Conservation (phyloP, 768 basidiomycete species). For the Boletus rubroflammeus region DNA sequence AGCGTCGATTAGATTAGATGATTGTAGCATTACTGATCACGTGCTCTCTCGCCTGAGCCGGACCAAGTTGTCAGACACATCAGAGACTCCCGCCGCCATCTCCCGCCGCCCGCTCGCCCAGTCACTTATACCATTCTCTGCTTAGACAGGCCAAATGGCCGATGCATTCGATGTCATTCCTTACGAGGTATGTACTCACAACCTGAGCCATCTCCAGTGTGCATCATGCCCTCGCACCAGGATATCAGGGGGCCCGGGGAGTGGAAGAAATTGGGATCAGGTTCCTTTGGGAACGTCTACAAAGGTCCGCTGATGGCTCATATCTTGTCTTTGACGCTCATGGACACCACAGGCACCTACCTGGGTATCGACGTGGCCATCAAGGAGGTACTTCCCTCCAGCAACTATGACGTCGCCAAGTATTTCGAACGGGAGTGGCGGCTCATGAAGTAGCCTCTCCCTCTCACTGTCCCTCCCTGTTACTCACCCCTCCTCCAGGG, state of each 20-base stretch:
- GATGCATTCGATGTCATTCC: slow-evolving; percentile 88
- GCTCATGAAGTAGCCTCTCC: slow-evolving; percentile 70
- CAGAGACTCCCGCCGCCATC: neutral
- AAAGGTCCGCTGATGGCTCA: slow-evolving; percentile 44
- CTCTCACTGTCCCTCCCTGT: neutral
- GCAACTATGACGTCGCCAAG: slow-evolving; percentile 90
- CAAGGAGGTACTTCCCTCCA: slow-evolving; percentile 92
- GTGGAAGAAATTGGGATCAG: slow-evolving; percentile 89
- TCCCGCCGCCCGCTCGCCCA: slow-evolving; percentile 1
- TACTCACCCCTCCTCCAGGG: slow-evolving; percentile 36
- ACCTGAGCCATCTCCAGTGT: neutral
- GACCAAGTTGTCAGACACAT: slow-evolving; percentile 8
- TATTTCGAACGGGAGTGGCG: slow-evolving; percentile 99
- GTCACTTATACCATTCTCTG: neutral
- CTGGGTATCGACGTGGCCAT: slow-evolving; percentile 96
- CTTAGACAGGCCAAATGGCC: slow-evolving; percentile 33
- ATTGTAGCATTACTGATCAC: slow-evolving; percentile 10
- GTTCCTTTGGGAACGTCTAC: slow-evolving; percentile 91
- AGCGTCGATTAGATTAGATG: slow-evolving; percentile 15
- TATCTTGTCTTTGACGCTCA: slow-evolving; percentile 1
- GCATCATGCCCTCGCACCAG: slow-evolving; percentile 35
- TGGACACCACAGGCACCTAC: slow-evolving; percentile 60
- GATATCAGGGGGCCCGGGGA: slow-evolving; percentile 85
- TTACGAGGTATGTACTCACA: slow-evolving; percentile 55
- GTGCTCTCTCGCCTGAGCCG: slow-evolving; percentile 18